Evolutionary conservation across 805 yeast genomes (phyloP).

Genomic region (Suhomyces faveliae): DNA sequence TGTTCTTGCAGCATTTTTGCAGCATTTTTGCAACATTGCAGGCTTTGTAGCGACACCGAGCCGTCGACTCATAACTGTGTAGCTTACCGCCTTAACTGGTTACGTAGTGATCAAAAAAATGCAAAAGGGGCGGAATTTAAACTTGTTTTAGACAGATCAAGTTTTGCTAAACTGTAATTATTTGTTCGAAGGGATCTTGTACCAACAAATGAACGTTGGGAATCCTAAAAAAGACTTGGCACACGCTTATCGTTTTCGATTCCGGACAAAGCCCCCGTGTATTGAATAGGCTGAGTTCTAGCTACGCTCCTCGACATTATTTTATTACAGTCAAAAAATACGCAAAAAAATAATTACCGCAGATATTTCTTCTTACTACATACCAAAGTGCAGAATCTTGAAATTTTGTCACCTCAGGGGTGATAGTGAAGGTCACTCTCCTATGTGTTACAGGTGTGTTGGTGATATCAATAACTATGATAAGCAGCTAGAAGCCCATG

Average conservation of each 20-base stretch:
- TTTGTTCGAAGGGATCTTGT: not conserved
- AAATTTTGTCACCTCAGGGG: not conserved
- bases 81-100: not conserved
- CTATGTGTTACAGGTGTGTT: not conserved
- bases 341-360: not conserved
- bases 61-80: not conserved
- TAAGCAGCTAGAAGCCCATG: not conserved
- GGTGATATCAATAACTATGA: not conserved
- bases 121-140: not conserved
- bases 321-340: not conserved
- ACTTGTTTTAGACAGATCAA: not conserved
- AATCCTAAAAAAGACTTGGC: not conserved
- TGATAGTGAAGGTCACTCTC: not conserved
- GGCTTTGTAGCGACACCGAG: not conserved
- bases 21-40: not conserved
- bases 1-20: not conserved
- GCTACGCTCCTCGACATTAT: not conserved
- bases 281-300: not conserved
- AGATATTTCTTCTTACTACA: not conserved
- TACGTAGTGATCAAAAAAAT: too few relatives aligned
- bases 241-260: not conserved
- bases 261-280: not conserved
- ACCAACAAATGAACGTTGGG: not conserved
- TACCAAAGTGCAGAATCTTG: too few relatives aligned
- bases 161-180: not conserved